Evolutionary conservation across 176 grass and related monocot species (phyloP), one percentile per base, ranked within the genome.

Genomic region (Elaeis guineensis): DNA sequence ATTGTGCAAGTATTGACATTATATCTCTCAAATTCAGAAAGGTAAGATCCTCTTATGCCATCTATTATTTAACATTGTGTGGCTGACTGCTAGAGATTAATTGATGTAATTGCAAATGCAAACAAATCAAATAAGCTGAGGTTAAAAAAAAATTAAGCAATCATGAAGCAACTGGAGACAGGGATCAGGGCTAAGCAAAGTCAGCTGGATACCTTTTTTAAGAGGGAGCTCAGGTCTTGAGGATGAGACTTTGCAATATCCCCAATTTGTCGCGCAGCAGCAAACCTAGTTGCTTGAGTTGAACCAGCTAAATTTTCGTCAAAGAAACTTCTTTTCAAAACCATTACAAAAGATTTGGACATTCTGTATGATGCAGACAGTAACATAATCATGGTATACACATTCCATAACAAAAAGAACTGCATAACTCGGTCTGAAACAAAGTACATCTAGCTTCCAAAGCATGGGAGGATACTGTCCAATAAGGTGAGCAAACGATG

Each of bases 401-500:
- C 35, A 44, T 44, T 44, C 11, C 35, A 44, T 12, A 44, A 44
- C 35, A 12, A 30, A 30, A 30, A 30, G 28, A 30, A 30, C 28
- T 30, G 28, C 28, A 30, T 30, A 30, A 44, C 35, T 19, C 52
- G 17, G 5, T 20, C 19, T 3, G 55, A 32, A 19, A 12, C 21
- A 51, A 56, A 18, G 55, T 30, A 35, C 18, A 59, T 11, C 19
- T 35, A 14, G 74, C 50, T 51, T 32, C 21, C 5, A 66, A 16
- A 68, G 65, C 26, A 44, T 14, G 51, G 25, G 68, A 89, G 82
- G 75, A 90, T 95, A 95, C 90, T 95, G 75, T 98, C 93, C 57
- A 98, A 73, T 67, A 98, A 75, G 60, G 93, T 98, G 67, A 98
- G 93, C 22, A 98, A 76, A 39, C 87, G 93, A 74, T 98, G 93